Conservation (phyloP, 106 monocot genomes). For the Allium sativum region DNA sequence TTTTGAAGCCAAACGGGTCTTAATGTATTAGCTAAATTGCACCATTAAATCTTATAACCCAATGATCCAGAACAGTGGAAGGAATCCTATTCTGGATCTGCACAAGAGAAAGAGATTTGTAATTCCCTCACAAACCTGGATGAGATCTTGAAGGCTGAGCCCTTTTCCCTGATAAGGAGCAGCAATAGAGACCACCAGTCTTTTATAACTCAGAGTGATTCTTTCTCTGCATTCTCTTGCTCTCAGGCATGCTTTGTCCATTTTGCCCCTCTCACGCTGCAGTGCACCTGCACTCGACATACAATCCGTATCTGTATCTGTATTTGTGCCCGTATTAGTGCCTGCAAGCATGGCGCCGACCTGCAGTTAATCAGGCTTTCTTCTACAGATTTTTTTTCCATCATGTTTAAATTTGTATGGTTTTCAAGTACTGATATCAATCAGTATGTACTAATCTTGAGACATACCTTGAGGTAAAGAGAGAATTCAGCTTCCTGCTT, state of each 20-base stretch:
- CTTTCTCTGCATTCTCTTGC: constrained; percentile 54
- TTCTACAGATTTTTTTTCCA: too few species aligned
- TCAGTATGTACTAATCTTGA: too few species aligned
- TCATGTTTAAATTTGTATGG: too few species aligned
- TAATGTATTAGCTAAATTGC: too few species aligned
- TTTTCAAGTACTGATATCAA: too few species aligned
- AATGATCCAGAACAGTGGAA: too few species aligned
- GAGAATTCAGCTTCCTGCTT: constrained; percentile 48
- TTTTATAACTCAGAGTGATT: constrained; percentile 45
- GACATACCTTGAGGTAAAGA: constrained; percentile 24
- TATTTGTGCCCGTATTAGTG: neutral
- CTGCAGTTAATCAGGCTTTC: constrained; percentile 4
- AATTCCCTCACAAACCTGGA: constrained; percentile 25
- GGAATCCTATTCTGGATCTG: neutral
- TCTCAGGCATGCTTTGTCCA: constrained; percentile 22
- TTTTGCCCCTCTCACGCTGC: constrained; percentile 6
- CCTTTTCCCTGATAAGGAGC: constrained; percentile 42
- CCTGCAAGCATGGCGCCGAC: constrained; percentile 21
- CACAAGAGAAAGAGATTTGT: too few species aligned
- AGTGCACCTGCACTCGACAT: too few species aligned
- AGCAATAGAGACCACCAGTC: constrained; percentile 51
- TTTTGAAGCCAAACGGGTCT: too few species aligned
- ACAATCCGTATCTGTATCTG: neutral
- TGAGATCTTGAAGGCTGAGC: constrained; percentile 41
- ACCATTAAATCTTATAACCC: too few species aligned